phyloP scores from a whole-genome alignment of 2,329 filamentous ascomycete genomes.

The Decorospora gaudefroyi region DNA sequence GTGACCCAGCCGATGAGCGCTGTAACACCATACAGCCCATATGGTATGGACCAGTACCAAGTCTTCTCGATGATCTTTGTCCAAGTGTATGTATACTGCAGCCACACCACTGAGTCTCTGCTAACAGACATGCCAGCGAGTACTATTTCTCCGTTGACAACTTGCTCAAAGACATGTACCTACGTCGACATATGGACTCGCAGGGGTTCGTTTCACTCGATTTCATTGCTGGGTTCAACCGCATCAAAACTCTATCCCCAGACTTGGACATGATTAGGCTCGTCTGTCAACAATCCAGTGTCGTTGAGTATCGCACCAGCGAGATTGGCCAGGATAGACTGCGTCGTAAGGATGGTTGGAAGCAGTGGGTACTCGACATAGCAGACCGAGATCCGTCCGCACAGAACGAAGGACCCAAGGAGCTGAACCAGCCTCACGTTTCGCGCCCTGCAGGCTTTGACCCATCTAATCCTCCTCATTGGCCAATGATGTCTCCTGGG shows the following conservation, averaged over 20 bases:
- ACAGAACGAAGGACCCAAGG: conserved; percentile 70
- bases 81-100: conserved; percentile 56
- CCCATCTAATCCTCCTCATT: conserved; percentile 35
- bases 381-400: conserved; percentile 73
- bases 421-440: conserved; percentile 49
- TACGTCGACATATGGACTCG: conserved; percentile 90
- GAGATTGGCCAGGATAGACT: conserved; percentile 79
- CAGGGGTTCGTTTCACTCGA: conserved; percentile 86
- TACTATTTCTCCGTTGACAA: conserved; percentile 99
- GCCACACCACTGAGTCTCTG: neutral
- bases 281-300: conserved; percentile 72
- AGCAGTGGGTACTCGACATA: conserved; percentile 74
- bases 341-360: conserved; percentile 75
- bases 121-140: conserved; percentile 63
- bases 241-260: conserved; percentile 73
- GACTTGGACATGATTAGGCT: conserved; percentile 74
- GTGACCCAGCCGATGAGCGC: conserved; percentile 59
- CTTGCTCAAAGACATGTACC: conserved; percentile 86
- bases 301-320: conserved; percentile 74
- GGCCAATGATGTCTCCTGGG: conserved; percentile 32
- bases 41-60: conserved; percentile 60
- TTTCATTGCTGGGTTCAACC: conserved; percentile 83
- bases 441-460: conserved; percentile 47
- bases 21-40: conserved; percentile 62
- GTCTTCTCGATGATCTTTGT: conserved; percentile 63